These are phyloP conservation scores for Phytophthora hibernalis DNA, from an alignment of 352 stramenopile species.

Conservation along the genomic window DNA sequence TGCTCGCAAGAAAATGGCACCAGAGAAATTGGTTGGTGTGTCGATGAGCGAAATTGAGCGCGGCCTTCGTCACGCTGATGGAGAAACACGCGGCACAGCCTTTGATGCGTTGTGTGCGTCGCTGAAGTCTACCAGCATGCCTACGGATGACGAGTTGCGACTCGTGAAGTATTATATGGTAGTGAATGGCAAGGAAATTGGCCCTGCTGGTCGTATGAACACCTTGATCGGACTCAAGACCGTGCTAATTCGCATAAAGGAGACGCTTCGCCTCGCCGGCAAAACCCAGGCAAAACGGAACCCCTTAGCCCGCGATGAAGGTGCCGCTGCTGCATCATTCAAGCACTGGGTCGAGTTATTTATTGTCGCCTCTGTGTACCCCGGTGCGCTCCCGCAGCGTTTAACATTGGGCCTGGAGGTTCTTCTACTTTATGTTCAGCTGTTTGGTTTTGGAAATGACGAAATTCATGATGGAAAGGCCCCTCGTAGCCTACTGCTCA, in stretches of 20 bases:
- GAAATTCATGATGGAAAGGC: conserved; percentile 5
- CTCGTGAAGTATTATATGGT: conserved; percentile 76
- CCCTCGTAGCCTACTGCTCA: conserved; percentile 48
- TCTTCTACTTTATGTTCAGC: conserved; percentile 70
- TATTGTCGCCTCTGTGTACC: conserved; percentile 67
- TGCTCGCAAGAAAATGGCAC: conserved; percentile 71
- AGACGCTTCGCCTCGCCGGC: conserved; percentile 60
- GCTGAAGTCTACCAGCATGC: conserved; percentile 83
- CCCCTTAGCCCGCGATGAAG: conserved; percentile 22
- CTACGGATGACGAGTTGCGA: conserved; percentile 55
- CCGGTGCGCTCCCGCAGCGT: conserved; percentile 70
- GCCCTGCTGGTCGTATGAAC: conserved; percentile 69
- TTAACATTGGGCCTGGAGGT: conserved; percentile 79
- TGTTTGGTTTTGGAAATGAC: conserved; percentile 61
- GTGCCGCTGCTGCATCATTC: conserved; percentile 53
- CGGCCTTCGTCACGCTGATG: conserved; percentile 61
- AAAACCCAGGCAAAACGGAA: conserved; percentile 40
- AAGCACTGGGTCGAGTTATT: conserved; percentile 77
- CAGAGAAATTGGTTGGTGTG: conserved; percentile 62
- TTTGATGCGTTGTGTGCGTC: conserved; percentile 84
- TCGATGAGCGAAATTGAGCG: conserved; percentile 62
- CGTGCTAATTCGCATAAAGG: conserved; percentile 78
- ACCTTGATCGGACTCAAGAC: conserved; percentile 79
- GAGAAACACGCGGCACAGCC: conserved; percentile 66
- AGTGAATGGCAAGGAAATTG: conserved; percentile 79